phyloP scores from a whole-genome alignment of 495 filamentous ascomycete genomes.

The Mycothermus thermophilus region DNA sequence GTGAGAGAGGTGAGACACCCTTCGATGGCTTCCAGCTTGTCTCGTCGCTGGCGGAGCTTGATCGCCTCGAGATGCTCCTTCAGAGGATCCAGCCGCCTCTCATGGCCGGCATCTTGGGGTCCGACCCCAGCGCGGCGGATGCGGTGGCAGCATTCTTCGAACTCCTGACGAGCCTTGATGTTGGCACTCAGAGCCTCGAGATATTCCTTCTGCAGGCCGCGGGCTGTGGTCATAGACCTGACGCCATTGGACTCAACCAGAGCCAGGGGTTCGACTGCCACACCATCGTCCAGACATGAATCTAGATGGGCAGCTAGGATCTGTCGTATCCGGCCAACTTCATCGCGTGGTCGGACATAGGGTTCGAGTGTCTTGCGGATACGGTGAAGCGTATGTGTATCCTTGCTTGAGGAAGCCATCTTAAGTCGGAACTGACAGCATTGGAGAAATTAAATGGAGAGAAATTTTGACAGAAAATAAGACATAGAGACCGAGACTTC shows the following conservation, averaged over 20 bases:
- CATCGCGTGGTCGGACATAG: constrained; percentile 30
- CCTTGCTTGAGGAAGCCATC: constrained; percentile 3
- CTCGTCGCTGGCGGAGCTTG: constrained; percentile 39
- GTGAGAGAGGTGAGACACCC: constrained; percentile 33
- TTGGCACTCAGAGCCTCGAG: constrained; percentile 46
- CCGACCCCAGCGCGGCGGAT: neutral
- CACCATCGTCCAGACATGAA: constrained; percentile 17
- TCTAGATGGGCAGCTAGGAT: constrained; percentile 27
- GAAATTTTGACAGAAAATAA: too few relatives aligned
- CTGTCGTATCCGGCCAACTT: constrained; percentile 28
- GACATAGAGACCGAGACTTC: too few relatives aligned
- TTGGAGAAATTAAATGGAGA: too few relatives aligned
- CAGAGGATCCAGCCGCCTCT: constrained; percentile 16
- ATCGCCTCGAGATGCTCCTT: constrained; percentile 37
- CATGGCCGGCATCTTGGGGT: neutral
- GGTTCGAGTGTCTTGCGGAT: constrained; percentile 20
- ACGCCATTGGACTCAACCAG: constrained; percentile 20
- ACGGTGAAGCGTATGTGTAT: constrained; percentile 7
- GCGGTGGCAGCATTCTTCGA: constrained; percentile 18
- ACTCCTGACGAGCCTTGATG: constrained; percentile 38
- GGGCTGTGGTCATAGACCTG: constrained; percentile 11
- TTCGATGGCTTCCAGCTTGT: constrained; percentile 35
- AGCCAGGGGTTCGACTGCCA: constrained; percentile 22
- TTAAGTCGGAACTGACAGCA: neutral
- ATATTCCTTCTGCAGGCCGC: constrained; percentile 36